Percentiles rank a stretch among this genome's conserved stretches.
Evolutionary conservation across 768 basidiomycete genomes (phyloP).

Genomic region (Lyophyllum decastes): DNA sequence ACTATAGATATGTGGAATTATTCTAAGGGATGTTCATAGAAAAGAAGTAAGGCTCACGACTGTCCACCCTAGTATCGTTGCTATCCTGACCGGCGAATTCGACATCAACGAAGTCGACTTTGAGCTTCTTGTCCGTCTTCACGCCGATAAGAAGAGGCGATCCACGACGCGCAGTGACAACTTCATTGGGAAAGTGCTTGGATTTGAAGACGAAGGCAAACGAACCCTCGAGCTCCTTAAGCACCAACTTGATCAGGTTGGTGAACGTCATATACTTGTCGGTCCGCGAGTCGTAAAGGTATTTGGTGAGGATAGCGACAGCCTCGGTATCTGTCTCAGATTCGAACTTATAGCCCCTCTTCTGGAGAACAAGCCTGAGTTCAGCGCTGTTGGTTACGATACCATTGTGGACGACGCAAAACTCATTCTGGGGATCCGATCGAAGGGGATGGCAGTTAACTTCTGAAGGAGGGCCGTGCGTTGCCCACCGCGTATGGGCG

Average conservation of each 20-base stretch:
- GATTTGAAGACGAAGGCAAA: conserved; percentile 99
- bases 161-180: conserved; percentile 94
- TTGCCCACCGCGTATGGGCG: conserved; percentile 99
- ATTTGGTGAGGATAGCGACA: conserved; percentile 94
- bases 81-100: conserved; percentile 82
- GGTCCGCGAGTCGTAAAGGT: conserved; percentile 91
- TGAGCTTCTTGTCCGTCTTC: conserved; percentile 99
- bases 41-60: conserved; percentile 32
- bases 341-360: conserved; percentile 92
- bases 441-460: conserved; percentile 95
- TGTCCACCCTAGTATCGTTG: conserved; percentile 39
- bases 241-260: conserved; percentile 88
- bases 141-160: conserved; percentile 97
- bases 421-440: conserved; percentile 79
- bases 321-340: conserved; percentile 98
- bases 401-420: conserved; percentile 96
- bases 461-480: conserved; percentile 87
- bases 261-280: conserved; percentile 88
- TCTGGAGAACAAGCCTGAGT: conserved; percentile 89
- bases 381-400: conserved; percentile 95
- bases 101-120: conserved; percentile 99
- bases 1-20: conserved; percentile 26
- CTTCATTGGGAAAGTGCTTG: conserved; percentile 90
- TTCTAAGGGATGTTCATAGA: background rate
- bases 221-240: conserved; percentile 98